These are phyloP conservation scores for Pythium pyrilobum DNA, from an alignment of 352 stramenopile genomes.

Conservation along the genomic window DNA sequence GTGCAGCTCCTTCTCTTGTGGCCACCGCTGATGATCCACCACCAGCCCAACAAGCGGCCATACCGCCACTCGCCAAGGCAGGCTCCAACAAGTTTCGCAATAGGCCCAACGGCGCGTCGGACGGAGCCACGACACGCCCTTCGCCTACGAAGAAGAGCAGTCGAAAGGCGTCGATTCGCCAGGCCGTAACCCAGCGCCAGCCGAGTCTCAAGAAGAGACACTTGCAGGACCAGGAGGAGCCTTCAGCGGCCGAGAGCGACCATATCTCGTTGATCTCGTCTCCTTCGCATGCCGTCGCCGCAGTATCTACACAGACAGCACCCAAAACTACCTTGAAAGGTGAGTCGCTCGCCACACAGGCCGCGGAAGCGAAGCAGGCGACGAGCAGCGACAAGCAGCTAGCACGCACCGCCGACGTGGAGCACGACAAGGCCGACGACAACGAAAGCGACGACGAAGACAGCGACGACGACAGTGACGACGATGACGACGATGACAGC, in stretches of 20 bases:
- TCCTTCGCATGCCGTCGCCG: too few species aligned
- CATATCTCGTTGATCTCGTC: too few species aligned
- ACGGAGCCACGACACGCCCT: not conserved
- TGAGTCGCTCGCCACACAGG: not conserved
- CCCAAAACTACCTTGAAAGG: too few species aligned
- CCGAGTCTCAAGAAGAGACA: slow-evolving; percentile 13
- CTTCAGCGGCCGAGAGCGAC: not conserved
- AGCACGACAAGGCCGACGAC: not conserved
- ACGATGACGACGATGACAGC: slow-evolving; percentile 8
- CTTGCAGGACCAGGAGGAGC: not conserved
- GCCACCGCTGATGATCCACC: too few species aligned
- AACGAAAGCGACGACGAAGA: slow-evolving; percentile 7
- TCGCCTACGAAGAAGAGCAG: slow-evolving; percentile 5
- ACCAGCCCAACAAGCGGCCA: too few species aligned
- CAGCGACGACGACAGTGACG: slow-evolving; percentile 13
- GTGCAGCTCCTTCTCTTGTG: too few species aligned
- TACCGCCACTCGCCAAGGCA: not conserved
- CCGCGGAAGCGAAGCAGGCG: not conserved
- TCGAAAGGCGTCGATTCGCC: slow-evolving; percentile 9
- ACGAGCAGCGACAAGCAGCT: not conserved
- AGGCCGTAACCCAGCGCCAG: slow-evolving; percentile 6
- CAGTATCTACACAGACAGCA: not conserved
- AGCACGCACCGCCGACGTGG: not conserved
- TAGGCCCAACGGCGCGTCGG: not conserved
- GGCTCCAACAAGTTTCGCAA: slow-evolving; percentile 2